Percentiles rank a stretch among this genome's conserved stretches.
These are phyloP conservation scores for Fusarium succisae DNA, from an alignment of 2,329 filamentous ascomycete genomes.

Conservation along the genomic window DNA sequence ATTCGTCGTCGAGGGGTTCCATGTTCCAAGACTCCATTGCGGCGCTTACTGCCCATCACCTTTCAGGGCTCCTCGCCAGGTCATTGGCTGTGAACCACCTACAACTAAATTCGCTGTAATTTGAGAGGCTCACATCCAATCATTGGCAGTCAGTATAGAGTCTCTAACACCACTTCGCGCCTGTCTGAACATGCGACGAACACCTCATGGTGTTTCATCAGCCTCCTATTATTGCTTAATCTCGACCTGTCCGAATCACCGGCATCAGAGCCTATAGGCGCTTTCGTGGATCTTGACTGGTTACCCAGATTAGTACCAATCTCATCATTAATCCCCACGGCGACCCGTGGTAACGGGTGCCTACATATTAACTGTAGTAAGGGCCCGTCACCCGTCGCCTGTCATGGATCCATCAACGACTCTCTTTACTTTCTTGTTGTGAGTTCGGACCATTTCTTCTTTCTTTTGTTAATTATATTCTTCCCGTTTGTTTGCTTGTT, in stretches of 20 bases:
- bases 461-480: slow-evolving; percentile 24
- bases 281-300: slow-evolving; percentile 38
- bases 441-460: slow-evolving; percentile 54
- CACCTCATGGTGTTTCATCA: slow-evolving; percentile 40
- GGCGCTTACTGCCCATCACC: slow-evolving; percentile 38
- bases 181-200: slow-evolving; percentile 39
- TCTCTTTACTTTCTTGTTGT: slow-evolving; percentile 75
- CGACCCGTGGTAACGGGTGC: slow-evolving; percentile 24
- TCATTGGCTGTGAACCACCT: slow-evolving; percentile 30
- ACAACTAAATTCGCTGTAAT: slow-evolving; percentile 27
- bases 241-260: slow-evolving; percentile 15
- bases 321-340: slow-evolving; percentile 18
- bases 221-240: slow-evolving; percentile 33
- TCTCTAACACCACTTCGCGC: slow-evolving; percentile 29
- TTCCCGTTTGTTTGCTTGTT: slow-evolving; percentile 19
- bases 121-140: slow-evolving; percentile 29
- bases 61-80: slow-evolving; percentile 7
- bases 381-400: slow-evolving; percentile 21
- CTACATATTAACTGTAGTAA: slow-evolving; percentile 41
- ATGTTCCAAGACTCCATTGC: slow-evolving; percentile 12
- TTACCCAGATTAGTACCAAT: slow-evolving; percentile 23
- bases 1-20: slow-evolving; percentile 30
- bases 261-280: slow-evolving; percentile 34
- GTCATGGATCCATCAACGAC: slow-evolving; percentile 70
- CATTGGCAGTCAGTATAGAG: slow-evolving; percentile 24